These are phyloP conservation scores for Penicillium griseofulvum DNA, from an alignment of 2,329 filamentous ascomycete genomes.

Conservation along the genomic window DNA sequence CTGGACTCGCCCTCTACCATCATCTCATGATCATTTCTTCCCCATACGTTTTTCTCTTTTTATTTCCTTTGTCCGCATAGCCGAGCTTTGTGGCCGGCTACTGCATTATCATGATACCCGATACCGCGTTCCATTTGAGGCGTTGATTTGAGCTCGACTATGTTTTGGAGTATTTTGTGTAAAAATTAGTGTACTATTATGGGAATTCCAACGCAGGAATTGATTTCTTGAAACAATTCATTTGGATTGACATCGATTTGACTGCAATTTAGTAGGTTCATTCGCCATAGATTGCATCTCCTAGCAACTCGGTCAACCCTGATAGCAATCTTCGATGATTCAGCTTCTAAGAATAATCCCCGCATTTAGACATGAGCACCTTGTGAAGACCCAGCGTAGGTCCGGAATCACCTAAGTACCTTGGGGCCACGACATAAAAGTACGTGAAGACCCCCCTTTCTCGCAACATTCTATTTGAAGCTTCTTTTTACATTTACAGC, in stretches of 20 bases:
- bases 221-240: neutral
- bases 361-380: conserved; percentile 3
- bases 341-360: neutral
- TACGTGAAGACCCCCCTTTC: neutral
- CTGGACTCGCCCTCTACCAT: conserved; percentile 7
- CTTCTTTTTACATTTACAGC: neutral
- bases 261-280: neutral
- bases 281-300: neutral
- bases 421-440: conserved; percentile 1
- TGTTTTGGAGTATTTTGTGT: neutral
- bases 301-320: neutral
- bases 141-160: neutral
- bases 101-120: conserved; percentile 18
- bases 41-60: neutral
- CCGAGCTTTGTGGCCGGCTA: neutral
- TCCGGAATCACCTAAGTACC: conserved; percentile 7
- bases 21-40: conserved; percentile 5
- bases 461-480: neutral
- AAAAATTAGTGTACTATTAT: conserved; percentile 3
- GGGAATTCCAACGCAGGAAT: neutral
- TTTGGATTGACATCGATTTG: neutral
- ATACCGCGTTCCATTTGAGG: conserved; percentile 5
- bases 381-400: neutral
- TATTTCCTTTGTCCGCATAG: conserved; percentile 2
- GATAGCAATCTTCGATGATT: neutral